Evolutionary conservation across 2,329 filamentous ascomycete genomes (phyloP).

Genomic region (Westerdykella ornata): DNA sequence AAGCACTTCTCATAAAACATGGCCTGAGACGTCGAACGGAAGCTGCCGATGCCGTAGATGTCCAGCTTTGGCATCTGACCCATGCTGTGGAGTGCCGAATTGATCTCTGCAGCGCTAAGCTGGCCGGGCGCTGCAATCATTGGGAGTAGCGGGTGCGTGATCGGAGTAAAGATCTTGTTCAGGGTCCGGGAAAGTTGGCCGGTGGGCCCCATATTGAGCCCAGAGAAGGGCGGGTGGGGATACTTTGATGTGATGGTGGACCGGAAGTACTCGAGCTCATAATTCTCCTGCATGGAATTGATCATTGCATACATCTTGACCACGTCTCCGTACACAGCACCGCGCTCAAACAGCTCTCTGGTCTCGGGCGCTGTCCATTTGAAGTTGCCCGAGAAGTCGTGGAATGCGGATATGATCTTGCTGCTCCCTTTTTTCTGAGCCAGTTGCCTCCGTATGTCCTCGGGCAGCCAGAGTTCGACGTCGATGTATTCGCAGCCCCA

Average conservation of each 20-base stretch:
- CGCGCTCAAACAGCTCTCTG: constrained; percentile 63
- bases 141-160: constrained; percentile 77
- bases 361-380: constrained; percentile 73
- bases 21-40: constrained; percentile 66
- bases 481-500: constrained; percentile 90
- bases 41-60: constrained; percentile 72
- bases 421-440: constrained; percentile 68
- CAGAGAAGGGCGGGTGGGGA: constrained; percentile 68
- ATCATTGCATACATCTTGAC: constrained; percentile 88
- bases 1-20: constrained; percentile 71
- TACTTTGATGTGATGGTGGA: constrained; percentile 65
- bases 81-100: constrained; percentile 68
- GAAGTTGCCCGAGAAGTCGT: constrained; percentile 79
- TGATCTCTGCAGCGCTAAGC: constrained; percentile 79
- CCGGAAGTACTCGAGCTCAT: constrained; percentile 83
- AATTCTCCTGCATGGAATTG: constrained; percentile 76
- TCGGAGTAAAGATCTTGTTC: constrained; percentile 81
- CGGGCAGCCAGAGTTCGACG: constrained; percentile 80
- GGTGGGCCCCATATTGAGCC: constrained; percentile 80
- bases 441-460: constrained; percentile 61
- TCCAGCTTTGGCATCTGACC: constrained; percentile 73
- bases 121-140: constrained; percentile 82
- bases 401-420: constrained; percentile 85
- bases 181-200: constrained; percentile 77
- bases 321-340: constrained; percentile 70